phyloP scores from a whole-genome alignment of 2,329 filamentous ascomycete genomes.

The Clonostachys chloroleuca region DNA sequence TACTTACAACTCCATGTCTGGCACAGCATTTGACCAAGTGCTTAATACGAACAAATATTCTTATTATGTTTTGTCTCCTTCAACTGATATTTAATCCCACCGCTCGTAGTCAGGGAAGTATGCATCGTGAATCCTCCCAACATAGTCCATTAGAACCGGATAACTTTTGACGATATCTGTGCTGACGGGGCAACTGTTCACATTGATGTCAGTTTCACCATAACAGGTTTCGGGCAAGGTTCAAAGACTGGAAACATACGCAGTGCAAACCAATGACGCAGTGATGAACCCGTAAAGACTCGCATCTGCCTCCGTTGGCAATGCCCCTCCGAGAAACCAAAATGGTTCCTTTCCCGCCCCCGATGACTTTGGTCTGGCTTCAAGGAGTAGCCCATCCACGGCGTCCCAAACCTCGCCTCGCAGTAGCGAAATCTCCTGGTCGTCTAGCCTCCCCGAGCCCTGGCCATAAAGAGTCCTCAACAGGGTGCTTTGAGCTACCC shows the following conservation, averaged over 20 bases:
- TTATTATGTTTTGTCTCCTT: too few relatives aligned
- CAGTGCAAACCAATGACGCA: conserved; percentile 43
- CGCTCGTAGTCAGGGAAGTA: conserved; percentile 56
- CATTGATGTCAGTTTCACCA: background rate
- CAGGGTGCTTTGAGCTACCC: conserved; percentile 37
- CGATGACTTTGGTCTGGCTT: conserved; percentile 9
- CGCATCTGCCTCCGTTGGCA: conserved; percentile 53
- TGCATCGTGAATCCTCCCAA: conserved; percentile 43
- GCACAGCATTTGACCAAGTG: too few relatives aligned
- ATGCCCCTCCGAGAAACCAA: conserved; percentile 49
- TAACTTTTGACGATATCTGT: conserved; percentile 35
- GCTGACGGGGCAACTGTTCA: conserved; percentile 40
- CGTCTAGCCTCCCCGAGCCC: conserved; percentile 45
- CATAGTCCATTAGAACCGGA: conserved; percentile 50
- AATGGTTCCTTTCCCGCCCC: conserved; percentile 30
- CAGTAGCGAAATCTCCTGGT: conserved; percentile 40
- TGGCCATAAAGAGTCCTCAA: conserved; percentile 46
- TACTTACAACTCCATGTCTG: too few relatives aligned
- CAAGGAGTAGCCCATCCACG: conserved; percentile 38
- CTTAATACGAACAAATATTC: too few relatives aligned
- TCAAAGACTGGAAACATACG: conserved; percentile 33
- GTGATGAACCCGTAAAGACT: conserved; percentile 53
- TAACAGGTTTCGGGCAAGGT: background rate
- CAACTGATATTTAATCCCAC: conserved; percentile 12
- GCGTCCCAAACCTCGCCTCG: conserved; percentile 48